Conservation (phyloP, 106 monocot species). For the Acorus gramineus region DNA sequence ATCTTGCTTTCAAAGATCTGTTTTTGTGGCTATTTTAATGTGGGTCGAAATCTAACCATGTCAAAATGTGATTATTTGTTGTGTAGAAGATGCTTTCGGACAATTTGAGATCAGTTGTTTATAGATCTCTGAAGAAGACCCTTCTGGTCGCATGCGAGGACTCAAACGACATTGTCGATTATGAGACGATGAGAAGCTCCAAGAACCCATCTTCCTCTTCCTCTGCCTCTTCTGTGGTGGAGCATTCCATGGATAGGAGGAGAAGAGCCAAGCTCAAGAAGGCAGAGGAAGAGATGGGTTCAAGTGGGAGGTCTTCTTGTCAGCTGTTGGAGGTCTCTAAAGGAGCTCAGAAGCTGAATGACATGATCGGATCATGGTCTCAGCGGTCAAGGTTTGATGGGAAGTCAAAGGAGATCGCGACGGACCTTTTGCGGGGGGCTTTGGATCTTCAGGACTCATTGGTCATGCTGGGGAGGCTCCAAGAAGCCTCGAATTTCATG, state of each 20-base stretch:
- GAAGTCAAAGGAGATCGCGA: slow-evolving; percentile 11
- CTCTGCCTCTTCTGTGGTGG: too few species aligned
- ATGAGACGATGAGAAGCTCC: neutral
- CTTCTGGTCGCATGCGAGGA: slow-evolving; percentile 7
- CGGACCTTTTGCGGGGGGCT: slow-evolving; percentile 39
- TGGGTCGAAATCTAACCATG: slow-evolving; percentile 7
- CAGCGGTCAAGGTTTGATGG: neutral
- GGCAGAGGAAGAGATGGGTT: too few species aligned
- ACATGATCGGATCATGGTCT: slow-evolving; percentile 10
- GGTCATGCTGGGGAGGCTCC: slow-evolving; percentile 41
- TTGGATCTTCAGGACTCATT: slow-evolving; percentile 65
- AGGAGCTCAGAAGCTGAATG: slow-evolving; percentile 33
- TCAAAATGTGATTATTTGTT: slow-evolving; percentile 2
- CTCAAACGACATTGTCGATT: slow-evolving; percentile 3
- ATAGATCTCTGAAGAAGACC: slow-evolving; percentile 36
- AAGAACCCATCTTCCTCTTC: neutral
- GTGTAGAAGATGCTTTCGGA: slow-evolving; percentile 29
- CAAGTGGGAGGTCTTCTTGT: too few species aligned
- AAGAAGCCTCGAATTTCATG: slow-evolving; percentile 20
- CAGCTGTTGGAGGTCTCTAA: slow-evolving; percentile 31
- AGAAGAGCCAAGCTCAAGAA: slow-evolving; percentile 10
- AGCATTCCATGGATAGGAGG: neutral
- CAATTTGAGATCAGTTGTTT: slow-evolving; percentile 25
- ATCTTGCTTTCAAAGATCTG: too few species aligned
- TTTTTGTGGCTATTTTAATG: too few species aligned